Percentiles rank a stretch among this genome's conserved stretches.
Evolutionary conservation across 495 filamentous ascomycete genomes (phyloP).

Genomic region (Penicillium fimorum): DNA sequence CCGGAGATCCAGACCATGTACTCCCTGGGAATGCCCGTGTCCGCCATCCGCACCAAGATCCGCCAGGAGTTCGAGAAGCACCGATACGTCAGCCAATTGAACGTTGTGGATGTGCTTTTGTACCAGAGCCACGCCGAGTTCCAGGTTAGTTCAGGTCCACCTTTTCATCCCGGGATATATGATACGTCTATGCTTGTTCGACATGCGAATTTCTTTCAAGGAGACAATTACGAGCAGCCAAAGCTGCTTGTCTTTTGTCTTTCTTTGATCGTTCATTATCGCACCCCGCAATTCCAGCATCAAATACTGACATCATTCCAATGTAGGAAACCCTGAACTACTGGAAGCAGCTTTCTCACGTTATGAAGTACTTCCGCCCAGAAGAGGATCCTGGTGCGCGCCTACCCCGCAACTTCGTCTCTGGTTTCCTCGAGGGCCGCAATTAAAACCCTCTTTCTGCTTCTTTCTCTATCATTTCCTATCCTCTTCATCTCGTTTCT

Average conservation of each 20-base stretch:
- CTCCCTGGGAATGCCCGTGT: slow-evolving; percentile 82
- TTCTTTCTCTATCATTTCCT: slow-evolving; percentile 20
- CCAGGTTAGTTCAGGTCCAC: slow-evolving; percentile 55
- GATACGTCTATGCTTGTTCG: background rate
- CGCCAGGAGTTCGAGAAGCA: slow-evolving; percentile 97
- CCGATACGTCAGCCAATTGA: slow-evolving; percentile 85
- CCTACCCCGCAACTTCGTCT: slow-evolving; percentile 84
- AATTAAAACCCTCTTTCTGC: slow-evolving; percentile 34
- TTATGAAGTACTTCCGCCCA: slow-evolving; percentile 94
- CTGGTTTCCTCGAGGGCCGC: slow-evolving; percentile 80
- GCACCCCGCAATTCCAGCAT: background rate
- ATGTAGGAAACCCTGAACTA: slow-evolving; percentile 93
- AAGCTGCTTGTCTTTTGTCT: background rate
- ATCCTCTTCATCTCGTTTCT: slow-evolving; percentile 27
- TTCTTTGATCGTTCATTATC: background rate
- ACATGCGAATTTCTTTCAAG: background rate
- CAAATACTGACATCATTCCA: slow-evolving; percentile 4
- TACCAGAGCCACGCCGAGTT: slow-evolving; percentile 86
- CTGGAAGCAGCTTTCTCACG: slow-evolving; percentile 96
- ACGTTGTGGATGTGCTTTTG: slow-evolving; percentile 82
- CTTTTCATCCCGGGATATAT: background rate
- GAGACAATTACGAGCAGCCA: background rate
- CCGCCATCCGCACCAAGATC: slow-evolving; percentile 86
- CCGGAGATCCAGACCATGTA: slow-evolving; percentile 97
- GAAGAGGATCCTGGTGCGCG: slow-evolving; percentile 79